A percentile compares a stretch with the other conserved stretches of the same genome.
These are phyloP conservation scores for Jaltomata sinuosa DNA, from an alignment of 257 asterid genomes.

Conservation along the genomic window DNA sequence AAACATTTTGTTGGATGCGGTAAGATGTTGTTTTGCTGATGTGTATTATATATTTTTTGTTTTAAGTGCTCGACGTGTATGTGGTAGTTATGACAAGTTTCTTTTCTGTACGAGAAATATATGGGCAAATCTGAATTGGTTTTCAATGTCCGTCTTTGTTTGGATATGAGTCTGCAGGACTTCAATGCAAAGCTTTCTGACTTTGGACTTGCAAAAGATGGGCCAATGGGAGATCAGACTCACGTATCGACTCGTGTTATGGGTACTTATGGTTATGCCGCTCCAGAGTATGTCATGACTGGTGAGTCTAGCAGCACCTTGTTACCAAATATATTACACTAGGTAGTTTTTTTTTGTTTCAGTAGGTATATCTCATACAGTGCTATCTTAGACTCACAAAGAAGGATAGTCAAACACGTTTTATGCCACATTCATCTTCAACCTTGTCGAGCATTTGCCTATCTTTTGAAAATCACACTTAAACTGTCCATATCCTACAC, in stretches of 20 bases:
- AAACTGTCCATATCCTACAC: background rate
- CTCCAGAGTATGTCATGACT: constrained; percentile 98
- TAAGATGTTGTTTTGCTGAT: constrained; percentile 25
- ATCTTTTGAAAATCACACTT: background rate
- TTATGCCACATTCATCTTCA: background rate
- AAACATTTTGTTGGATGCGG: constrained; percentile 76
- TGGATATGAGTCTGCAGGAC: constrained; percentile 35
- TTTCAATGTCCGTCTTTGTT: background rate
- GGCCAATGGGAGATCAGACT: constrained; percentile 95
- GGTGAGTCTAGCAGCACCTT: constrained; percentile 38
- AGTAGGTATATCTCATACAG: background rate
- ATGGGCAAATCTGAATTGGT: background rate
- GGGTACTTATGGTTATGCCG: constrained; percentile 98
- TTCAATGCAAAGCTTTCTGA: constrained; percentile 93
- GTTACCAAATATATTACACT: background rate
- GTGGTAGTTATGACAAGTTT: too few species aligned
- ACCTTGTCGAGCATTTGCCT: background rate
- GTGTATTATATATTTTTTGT: background rate
- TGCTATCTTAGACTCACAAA: background rate
- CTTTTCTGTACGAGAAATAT: too few species aligned
- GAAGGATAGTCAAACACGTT: background rate
- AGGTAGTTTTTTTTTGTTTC: background rate
- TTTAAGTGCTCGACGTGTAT: background rate
- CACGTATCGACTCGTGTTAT: constrained; percentile 93
- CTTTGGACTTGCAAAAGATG: constrained; percentile 88